A percentile compares a stretch with the other conserved stretches of the same genome.
phyloP scores from a whole-genome alignment of 106 monocot genomes.

The Chionographis japonica region DNA sequence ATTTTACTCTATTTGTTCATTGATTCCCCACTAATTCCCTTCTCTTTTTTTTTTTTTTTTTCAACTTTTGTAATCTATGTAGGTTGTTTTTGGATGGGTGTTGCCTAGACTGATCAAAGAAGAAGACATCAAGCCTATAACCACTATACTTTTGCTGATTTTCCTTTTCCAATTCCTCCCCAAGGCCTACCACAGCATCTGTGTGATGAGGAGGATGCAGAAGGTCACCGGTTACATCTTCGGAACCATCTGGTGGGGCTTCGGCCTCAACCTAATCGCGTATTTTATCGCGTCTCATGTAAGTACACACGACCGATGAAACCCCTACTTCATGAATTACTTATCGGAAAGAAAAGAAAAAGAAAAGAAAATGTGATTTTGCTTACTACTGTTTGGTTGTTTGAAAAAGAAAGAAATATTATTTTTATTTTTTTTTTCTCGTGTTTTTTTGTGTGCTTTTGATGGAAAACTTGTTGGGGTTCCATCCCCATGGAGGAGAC shows the following conservation, averaged over 20 bases:
- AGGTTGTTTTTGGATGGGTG: slow-evolving; percentile 66
- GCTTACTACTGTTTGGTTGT: no score
- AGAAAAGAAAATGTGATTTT: no score
- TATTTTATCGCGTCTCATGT: slow-evolving; percentile 97
- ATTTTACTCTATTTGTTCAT: no score
- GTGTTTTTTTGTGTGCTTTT: no score
- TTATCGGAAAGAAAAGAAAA: no score
- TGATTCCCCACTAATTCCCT: no score
- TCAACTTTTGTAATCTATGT: slow-evolving; percentile 7
- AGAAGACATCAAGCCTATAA: slow-evolving; percentile 61
- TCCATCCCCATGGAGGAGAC: no score
- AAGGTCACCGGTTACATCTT: slow-evolving; percentile 92
- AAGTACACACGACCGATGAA: slow-evolving; percentile 13
- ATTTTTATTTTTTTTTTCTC: no score
- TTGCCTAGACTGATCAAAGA: slow-evolving; percentile 53
- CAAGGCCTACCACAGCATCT: slow-evolving; percentile 79
- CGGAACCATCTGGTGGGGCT: slow-evolving; percentile 96
- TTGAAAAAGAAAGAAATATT: no score
- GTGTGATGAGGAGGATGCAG: slow-evolving; percentile 81
- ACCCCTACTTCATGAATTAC: no score
- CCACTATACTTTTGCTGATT: slow-evolving; percentile 53
- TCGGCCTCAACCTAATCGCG: slow-evolving; percentile 81
- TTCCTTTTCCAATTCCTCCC: slow-evolving; percentile 87
- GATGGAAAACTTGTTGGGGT: no score
- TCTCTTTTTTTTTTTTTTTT: no score